phyloP scores from a whole-genome alignment of 805 yeast species.

The Starmerella ratchasimensis region DNA sequence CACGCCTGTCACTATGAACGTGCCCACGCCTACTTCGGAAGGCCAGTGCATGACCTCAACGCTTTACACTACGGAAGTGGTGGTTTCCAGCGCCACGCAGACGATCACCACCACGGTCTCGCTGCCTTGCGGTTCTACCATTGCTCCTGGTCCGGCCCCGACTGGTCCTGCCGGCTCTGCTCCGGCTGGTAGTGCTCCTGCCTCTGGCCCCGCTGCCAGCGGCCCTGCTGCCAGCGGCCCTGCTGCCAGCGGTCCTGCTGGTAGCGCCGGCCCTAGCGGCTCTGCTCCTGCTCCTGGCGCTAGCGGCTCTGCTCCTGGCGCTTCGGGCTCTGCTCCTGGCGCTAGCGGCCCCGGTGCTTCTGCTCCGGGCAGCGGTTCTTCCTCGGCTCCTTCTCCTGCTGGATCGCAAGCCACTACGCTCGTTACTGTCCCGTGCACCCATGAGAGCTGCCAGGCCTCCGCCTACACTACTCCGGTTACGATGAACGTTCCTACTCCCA shows the following conservation, averaged over 20 bases:
- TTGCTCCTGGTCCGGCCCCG: no score
- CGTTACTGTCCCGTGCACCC: slow-evolving; percentile 1
- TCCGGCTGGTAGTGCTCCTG: no score
- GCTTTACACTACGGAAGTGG: slow-evolving; percentile 2
- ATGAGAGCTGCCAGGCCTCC: not conserved
- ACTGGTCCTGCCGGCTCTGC: no score
- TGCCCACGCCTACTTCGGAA: slow-evolving; percentile 7
- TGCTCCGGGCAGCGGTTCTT: not conserved
- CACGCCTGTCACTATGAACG: slow-evolving; percentile 7
- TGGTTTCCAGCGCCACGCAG: not conserved
- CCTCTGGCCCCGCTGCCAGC: no score
- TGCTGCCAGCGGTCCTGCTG: no score
- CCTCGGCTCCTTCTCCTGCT: no score
- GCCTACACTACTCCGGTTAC: slow-evolving; percentile 10
- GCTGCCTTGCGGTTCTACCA: slow-evolving; percentile 4
- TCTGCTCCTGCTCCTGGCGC: not conserved
- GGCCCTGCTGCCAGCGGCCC: no score
- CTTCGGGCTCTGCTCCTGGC: not conserved
- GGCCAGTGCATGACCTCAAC: slow-evolving; percentile 6
- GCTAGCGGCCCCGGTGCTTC: not conserved
- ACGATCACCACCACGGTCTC: not conserved
- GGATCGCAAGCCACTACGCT: not conserved
- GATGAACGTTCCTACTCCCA: slow-evolving; percentile 11
- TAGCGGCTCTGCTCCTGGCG: not conserved
- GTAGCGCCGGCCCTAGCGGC: not conserved